These are phyloP conservation scores for Microcos paniculata DNA, from an alignment of 345 rosid species.

Conservation along the genomic window DNA sequence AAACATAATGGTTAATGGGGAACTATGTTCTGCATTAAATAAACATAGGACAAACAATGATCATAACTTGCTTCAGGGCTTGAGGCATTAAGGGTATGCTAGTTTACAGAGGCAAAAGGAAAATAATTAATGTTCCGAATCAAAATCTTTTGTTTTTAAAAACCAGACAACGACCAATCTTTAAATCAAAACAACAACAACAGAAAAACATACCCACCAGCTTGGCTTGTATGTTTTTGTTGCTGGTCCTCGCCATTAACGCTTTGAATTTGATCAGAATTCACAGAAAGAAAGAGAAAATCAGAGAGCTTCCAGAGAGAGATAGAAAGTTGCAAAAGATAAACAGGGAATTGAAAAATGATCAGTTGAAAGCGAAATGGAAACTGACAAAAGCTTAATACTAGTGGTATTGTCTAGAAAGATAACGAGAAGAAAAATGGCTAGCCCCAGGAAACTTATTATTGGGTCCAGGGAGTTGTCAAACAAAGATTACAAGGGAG, in stretches of 20 bases:
- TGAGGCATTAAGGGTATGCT: not conserved
- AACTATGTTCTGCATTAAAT: not conserved
- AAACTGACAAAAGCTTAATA: not conserved
- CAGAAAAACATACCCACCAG: slow-evolving; percentile 77
- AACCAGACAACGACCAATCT: not conserved
- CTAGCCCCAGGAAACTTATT: not conserved
- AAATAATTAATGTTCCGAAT: not conserved
- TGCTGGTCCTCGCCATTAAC: slow-evolving; percentile 51
- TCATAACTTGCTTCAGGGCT: not conserved
- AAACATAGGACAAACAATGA: not conserved
- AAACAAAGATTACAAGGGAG: not conserved
- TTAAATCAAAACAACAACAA: not conserved
- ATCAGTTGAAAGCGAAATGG: slow-evolving; percentile 14
- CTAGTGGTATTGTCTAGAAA: too few relatives aligned
- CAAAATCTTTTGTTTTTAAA: not conserved
- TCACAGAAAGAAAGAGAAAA: slow-evolving; percentile 2
- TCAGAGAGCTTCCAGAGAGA: not conserved
- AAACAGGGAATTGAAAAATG: not conserved
- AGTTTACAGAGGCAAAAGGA: not conserved
- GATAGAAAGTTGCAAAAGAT: not conserved
- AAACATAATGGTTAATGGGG: not conserved
- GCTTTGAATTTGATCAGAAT: slow-evolving; percentile 11
- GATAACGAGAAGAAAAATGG: slow-evolving; percentile 10
- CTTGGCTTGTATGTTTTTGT: slow-evolving; percentile 81
- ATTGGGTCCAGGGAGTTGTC: slow-evolving; percentile 6